Conservation (phyloP, 805 yeast genomes). For the Candida qinlingensis region DNA sequence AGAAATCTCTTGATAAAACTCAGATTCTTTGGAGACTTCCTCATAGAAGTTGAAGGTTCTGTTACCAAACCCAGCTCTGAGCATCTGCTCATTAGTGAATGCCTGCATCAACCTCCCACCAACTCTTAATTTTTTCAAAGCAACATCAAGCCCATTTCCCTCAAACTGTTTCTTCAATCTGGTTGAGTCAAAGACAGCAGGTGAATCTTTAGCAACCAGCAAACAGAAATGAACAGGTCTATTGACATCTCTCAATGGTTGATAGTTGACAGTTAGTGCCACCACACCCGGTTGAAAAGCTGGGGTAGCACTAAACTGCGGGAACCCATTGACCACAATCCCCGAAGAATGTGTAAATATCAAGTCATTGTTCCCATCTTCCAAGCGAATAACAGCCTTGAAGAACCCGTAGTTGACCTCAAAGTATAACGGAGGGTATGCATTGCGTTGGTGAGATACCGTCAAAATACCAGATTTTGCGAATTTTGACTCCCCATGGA, state of each 20-base stretch:
- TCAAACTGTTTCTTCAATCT: slow-evolving; percentile 41
- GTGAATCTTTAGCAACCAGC: slow-evolving; percentile 72
- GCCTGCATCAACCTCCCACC: slow-evolving; percentile 90
- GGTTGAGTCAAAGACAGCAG: slow-evolving; percentile 67
- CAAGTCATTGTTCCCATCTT: slow-evolving; percentile 62
- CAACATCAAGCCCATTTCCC: slow-evolving; percentile 63
- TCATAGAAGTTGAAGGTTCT: slow-evolving; percentile 75
- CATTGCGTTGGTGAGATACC: slow-evolving; percentile 36
- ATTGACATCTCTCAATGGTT: slow-evolving; percentile 48
- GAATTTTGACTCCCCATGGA: slow-evolving; percentile 41
- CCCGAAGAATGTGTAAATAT: slow-evolving; percentile 44
- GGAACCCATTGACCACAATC: slow-evolving; percentile 28
- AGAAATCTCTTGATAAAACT: slow-evolving; percentile 39
- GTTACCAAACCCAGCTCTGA: slow-evolving; percentile 68
- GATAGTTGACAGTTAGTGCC: slow-evolving; percentile 38
- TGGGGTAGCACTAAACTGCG: slow-evolving; percentile 8
- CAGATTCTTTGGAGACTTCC: slow-evolving; percentile 49
- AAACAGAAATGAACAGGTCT: slow-evolving; percentile 81
- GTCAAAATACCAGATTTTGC: slow-evolving; percentile 32
- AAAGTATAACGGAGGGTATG: slow-evolving; percentile 57
- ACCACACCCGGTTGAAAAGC: slow-evolving; percentile 4
- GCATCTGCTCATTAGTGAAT: slow-evolving; percentile 86
- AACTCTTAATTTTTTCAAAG: slow-evolving; percentile 67
- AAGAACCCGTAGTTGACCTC: slow-evolving; percentile 69
- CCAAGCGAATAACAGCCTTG: slow-evolving; percentile 68